Conservation (phyloP, 805 yeast species). For the Cyberlindnera meyerae region DNA sequence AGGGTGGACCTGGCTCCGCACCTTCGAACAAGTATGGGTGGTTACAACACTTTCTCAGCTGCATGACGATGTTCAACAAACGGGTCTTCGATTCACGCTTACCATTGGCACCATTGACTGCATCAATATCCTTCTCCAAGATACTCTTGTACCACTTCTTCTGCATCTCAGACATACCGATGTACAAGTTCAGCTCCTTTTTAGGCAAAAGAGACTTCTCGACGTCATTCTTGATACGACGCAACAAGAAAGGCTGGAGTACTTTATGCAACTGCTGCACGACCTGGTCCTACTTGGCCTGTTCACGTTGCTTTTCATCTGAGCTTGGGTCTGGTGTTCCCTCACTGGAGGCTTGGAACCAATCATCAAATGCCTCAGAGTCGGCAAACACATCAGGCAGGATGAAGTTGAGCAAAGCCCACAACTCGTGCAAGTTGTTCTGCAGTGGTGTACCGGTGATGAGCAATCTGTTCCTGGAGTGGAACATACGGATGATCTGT, state of each 20-base stretch:
- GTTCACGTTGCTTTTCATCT: slow-evolving; percentile 31
- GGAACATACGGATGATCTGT: slow-evolving; percentile 69
- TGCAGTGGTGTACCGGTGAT: slow-evolving; percentile 84
- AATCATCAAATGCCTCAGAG: slow-evolving; percentile 66
- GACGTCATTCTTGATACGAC: slow-evolving; percentile 78
- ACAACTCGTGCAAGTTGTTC: slow-evolving; percentile 71
- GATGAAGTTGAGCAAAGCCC: slow-evolving; percentile 75
- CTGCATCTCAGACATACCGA: slow-evolving; percentile 77
- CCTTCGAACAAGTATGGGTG: slow-evolving; percentile 85
- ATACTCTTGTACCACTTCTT: slow-evolving; percentile 71
- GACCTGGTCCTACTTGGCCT: slow-evolving; percentile 40
- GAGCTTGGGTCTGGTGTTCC: slow-evolving; percentile 29
- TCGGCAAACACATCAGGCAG: slow-evolving; percentile 77
- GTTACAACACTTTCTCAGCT: slow-evolving; percentile 77
- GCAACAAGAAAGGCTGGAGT: slow-evolving; percentile 64
- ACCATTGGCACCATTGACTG: slow-evolving; percentile 78
- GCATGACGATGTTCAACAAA: slow-evolving; percentile 77
- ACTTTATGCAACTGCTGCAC: slow-evolving; percentile 73
- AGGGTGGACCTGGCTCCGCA: slow-evolving; percentile 89
- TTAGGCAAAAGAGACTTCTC: slow-evolving; percentile 74
- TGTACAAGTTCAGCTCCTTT: slow-evolving; percentile 66
- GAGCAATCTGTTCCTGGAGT: slow-evolving; percentile 62
- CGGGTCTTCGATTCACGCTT: slow-evolving; percentile 73
- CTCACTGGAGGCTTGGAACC: slow-evolving; percentile 46
- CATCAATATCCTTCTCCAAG: slow-evolving; percentile 76